Evolutionary conservation across 2,329 filamentous ascomycete genomes (phyloP), one percentile per base, ranked within the genome.

Genomic region (Gyromitra esculenta): DNA sequence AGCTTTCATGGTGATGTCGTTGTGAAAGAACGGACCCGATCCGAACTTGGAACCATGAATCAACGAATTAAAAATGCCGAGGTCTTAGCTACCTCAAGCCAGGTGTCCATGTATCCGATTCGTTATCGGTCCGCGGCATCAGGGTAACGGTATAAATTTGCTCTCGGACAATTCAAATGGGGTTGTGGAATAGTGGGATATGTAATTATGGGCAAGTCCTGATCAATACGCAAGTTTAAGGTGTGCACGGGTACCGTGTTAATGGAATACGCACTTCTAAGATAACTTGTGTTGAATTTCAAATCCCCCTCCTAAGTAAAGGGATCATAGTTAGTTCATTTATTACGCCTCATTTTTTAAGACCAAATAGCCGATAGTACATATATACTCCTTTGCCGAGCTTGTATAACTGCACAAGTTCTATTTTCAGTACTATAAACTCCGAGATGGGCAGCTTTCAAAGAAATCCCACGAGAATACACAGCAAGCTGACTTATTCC

Each of bases 1-100:
- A 37, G 39, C 39, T 52, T 57, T 68, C 65, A 68, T 68, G 39
- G 64, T 67, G 64, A 67, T 54, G 50, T 54, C 64, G 64, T 67
- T 41, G 64, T 39, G 45, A 54, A 50, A 31, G 50, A 37, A 59
- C 43, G 25, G 25, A 35, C 48, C 59, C 65, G 65, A 68, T 59
- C 37, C 48, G 31, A 68, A 59, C 52, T 48, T 37, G 50, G 65
- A 59, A 35, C 52, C 64, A 37, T 11, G 50, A 67, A 67, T 25
- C 43, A 45, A 45, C 18, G 9, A 45, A 45, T 45, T 45, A 45
- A 67, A 68, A 68, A 57, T 57, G 65, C 65, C 65, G 65, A 68
- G 52, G 65, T 43, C 13, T 5, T 5, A 21, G 31, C n/a, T 68
- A 59, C 21, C 39, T 41, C 21, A 11, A 54, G 50, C 50, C 43